These are phyloP conservation scores for Zancudomyces culisetae DNA, from an alignment of 371 early-diverging fungal species.

Conservation along the genomic window DNA sequence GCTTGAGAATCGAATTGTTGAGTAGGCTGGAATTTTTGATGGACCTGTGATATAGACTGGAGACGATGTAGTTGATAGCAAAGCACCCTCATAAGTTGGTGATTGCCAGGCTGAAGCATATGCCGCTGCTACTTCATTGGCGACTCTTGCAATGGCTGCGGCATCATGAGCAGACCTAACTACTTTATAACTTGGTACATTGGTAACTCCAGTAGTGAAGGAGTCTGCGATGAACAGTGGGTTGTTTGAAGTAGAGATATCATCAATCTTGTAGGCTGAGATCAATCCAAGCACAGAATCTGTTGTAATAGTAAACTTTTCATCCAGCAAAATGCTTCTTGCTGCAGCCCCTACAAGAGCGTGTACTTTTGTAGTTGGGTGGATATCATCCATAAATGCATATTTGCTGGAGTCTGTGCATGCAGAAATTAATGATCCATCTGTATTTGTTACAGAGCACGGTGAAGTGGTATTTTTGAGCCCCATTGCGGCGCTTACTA, in stretches of 20 bases:
- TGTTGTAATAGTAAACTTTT: not conserved
- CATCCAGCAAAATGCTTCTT: not conserved
- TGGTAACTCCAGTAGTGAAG: no score
- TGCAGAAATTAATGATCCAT: not conserved
- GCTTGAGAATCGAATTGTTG: no score
- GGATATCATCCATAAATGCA: not conserved
- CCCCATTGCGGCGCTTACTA: not conserved
- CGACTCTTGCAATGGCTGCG: no score
- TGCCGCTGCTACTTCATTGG: no score
- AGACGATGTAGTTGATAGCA: no score
- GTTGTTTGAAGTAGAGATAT: not conserved
- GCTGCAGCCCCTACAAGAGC: not conserved
- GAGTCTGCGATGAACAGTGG: no score
- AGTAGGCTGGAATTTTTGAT: no score
- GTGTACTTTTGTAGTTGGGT: conserved; percentile 1
- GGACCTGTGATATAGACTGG: no score
- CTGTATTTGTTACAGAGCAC: not conserved
- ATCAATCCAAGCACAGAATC: not conserved
- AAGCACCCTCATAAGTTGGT: no score
- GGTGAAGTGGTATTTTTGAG: not conserved
- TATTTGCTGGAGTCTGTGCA: conserved; percentile 2
- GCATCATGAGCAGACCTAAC: no score
- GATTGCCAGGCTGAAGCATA: no score
- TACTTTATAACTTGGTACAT: no score
- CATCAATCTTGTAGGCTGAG: not conserved